Base-by-base conservation (phyloP, 2,329 filamentous ascomycete species). In the Colletotrichum viniferum region DNA sequence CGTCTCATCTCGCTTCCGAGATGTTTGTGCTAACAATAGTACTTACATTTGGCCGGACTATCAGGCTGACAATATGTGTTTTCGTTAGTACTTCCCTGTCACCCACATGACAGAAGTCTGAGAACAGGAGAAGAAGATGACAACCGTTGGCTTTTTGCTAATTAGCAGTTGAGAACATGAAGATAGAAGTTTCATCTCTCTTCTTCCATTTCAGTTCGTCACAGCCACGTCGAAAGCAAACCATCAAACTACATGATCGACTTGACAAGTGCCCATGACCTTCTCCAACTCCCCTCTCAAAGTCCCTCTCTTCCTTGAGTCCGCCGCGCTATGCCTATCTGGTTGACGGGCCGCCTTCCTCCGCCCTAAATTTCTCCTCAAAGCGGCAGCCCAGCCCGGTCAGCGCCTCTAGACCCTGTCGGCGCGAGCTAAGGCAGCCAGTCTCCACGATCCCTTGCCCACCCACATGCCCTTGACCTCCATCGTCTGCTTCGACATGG, bases 331-430 rank as follows among this genome's bases (percentile, higher is more conserved):
- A 74, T 69, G 38, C 77, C 77, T 77, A 73, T 74, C 77, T 78
- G 63, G 67, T 69, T 34, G 67, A 73, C 77, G 77, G 76, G 63
- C 77, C 77, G 77, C 76, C 75, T 77, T 74, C 76, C 77, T 78
- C 77, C 77, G 77, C 76, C 62, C 72, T 76, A 69, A 73, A 64
- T 69, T 56, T 34, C 52, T 61, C 18, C 76, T 38, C 62, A 30
- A 77, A 71, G 34, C 63, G 69, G 77, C 28, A 74, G 13, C 30
- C 58, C 30, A 66, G 62, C 7, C 62, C 62, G 62, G 55, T 8
- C 21, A 43, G 32, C 62, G 18, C 69, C 72, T 66, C 60, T 55
- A 34, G 55, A 56, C 61, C 43, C 21, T 26, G 18, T 62, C n/a
- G 26, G 43, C 58, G 18, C 16, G 34, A 21, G 30, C 43, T 38